Percentiles rank a stretch among this genome's conserved stretches.
These are phyloP conservation scores for Ceratocystis albifundus DNA, from an alignment of 2,329 filamentous ascomycete genomes.

Conservation along the genomic window DNA sequence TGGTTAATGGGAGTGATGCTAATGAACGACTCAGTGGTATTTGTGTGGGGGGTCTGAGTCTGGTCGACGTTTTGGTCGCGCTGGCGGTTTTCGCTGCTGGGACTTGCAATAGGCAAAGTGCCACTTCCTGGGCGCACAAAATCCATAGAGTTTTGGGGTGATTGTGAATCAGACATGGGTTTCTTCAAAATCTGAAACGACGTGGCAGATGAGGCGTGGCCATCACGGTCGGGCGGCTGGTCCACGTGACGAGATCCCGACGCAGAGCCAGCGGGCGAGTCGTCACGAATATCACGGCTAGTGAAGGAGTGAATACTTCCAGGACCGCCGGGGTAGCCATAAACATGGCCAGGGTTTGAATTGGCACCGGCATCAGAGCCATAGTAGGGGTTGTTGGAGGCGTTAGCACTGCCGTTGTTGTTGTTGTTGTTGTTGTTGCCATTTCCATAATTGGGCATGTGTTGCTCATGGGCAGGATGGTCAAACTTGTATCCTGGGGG, in stretches of 20 bases:
- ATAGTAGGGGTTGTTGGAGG: slow-evolving; percentile 23
- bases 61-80: slow-evolving; percentile 34
- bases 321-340: slow-evolving; percentile 25
- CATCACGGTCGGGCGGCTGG: slow-evolving; percentile 25
- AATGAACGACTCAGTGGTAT: slow-evolving; percentile 21
- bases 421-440: slow-evolving; percentile 16
- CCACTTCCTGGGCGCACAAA: slow-evolving; percentile 34
- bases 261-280: slow-evolving; percentile 28
- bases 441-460: slow-evolving; percentile 24
- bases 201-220: slow-evolving; percentile 29
- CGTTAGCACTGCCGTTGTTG: slow-evolving; percentile 18
- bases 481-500: slow-evolving; percentile 26
- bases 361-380: slow-evolving; percentile 26
- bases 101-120: slow-evolving; percentile 36
- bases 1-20: slow-evolving; percentile 23
- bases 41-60: slow-evolving; percentile 21
- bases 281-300: slow-evolving; percentile 34
- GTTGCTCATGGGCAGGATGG: slow-evolving; percentile 25
- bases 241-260: slow-evolving; percentile 25
- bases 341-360: slow-evolving; percentile 23
- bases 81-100: slow-evolving; percentile 35
- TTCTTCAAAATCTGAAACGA: slow-evolving; percentile 44
- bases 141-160: slow-evolving; percentile 32
- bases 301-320: slow-evolving; percentile 19
- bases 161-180: slow-evolving; percentile 31